Percentiles rank a stretch among this genome's conserved stretches.
These are phyloP conservation scores for Dictyostelium brefeldianum DNA, from an alignment of 78 protist genomes.

Conservation along the genomic window DNA sequence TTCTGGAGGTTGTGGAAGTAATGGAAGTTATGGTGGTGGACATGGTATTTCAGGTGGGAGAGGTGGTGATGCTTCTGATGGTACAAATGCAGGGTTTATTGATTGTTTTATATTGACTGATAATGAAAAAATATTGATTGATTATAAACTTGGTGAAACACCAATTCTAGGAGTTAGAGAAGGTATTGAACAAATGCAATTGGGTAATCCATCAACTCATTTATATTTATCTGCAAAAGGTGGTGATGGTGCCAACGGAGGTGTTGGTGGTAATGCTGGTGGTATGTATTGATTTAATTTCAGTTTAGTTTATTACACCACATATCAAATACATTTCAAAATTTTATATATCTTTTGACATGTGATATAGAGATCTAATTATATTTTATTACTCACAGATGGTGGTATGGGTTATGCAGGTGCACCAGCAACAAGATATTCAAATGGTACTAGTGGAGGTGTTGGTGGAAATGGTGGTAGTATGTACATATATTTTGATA, in stretches of 20 bases:
- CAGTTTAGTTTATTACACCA: background rate
- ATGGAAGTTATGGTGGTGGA: constrained; percentile 25
- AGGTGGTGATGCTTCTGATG: constrained; percentile 33
- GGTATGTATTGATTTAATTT: background rate
- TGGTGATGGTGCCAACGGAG: constrained; percentile 77
- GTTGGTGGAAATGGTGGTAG: constrained; percentile 63
- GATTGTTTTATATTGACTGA: background rate
- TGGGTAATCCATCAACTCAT: constrained; percentile 37
- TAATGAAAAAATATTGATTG: background rate
- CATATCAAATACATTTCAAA: too few species aligned
- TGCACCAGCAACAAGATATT: constrained; percentile 28
- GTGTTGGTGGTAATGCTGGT: constrained; percentile 75
- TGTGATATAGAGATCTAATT: background rate
- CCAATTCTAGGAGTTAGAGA: background rate
- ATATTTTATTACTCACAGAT: background rate
- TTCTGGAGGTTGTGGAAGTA: constrained; percentile 4
- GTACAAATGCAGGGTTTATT: constrained; percentile 54
- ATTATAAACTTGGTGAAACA: background rate
- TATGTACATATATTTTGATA: background rate
- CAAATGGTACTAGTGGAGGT: constrained; percentile 73
- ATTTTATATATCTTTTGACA: too few species aligned
- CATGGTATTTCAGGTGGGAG: constrained; percentile 30
- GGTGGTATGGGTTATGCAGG: constrained; percentile 67
- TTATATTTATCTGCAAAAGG: constrained; percentile 44
- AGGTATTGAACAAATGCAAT: constrained; percentile 1